phyloP scores from a whole-genome alignment of 2,329 filamentous ascomycete genomes.

The Capronia epimyces region DNA sequence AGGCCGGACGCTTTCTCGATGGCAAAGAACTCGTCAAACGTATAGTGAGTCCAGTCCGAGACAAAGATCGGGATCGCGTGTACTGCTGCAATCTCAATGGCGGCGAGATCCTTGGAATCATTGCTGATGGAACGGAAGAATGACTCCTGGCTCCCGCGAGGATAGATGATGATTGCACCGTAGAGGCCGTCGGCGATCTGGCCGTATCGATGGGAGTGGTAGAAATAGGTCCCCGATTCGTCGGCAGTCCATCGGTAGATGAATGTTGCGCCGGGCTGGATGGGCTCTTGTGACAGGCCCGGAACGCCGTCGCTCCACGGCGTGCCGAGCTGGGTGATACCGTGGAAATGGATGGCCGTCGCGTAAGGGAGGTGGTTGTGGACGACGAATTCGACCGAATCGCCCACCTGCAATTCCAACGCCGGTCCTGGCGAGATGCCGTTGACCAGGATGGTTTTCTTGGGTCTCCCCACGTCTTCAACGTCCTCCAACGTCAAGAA shows the following conservation, averaged over 20 bases:
- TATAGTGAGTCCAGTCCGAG: too few relatives aligned
- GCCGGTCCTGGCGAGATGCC: conserved; percentile 68
- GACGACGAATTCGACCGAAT: conserved; percentile 64
- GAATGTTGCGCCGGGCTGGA: conserved; percentile 58
- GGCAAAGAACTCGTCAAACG: too few relatives aligned
- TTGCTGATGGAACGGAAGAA: conserved; percentile 50
- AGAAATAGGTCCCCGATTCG: conserved; percentile 56
- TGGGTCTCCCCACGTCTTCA: conserved; percentile 41
- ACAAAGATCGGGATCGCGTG: too few relatives aligned
- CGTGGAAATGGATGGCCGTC: conserved; percentile 70
- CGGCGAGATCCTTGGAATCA: conserved; percentile 38
- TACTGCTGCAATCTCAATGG: conserved; percentile 51
- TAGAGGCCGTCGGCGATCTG: conserved; percentile 66
- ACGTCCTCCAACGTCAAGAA: conserved; percentile 35
- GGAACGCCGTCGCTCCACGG: conserved; percentile 69
- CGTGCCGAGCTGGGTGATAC: conserved; percentile 70
- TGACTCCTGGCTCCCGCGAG: conserved; percentile 34
- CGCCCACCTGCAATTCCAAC: conserved; percentile 67
- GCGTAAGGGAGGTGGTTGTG: conserved; percentile 61
- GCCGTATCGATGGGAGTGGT: conserved; percentile 61
- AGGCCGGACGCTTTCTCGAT: too few relatives aligned
- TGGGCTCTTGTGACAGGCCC: conserved; percentile 62
- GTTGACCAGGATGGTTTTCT: conserved; percentile 63
- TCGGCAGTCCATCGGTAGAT: conserved; percentile 55
- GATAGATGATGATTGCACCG: conserved; percentile 58